Evolutionary conservation across 495 filamentous ascomycete genomes (phyloP).

Genomic region (Echria macrotheca): DNA sequence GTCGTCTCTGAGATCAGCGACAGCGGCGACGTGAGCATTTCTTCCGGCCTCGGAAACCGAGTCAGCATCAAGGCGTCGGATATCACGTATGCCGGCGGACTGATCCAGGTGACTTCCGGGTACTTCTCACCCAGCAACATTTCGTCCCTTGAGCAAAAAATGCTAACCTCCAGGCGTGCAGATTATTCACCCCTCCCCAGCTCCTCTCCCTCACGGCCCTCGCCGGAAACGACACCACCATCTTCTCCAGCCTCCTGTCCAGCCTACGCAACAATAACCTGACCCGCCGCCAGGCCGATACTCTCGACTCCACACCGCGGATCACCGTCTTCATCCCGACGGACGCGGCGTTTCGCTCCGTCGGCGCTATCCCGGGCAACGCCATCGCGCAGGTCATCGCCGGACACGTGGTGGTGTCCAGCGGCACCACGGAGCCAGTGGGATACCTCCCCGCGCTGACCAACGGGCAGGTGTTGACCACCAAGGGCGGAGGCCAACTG

Average conservation of each 20-base stretch:
- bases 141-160: too few species aligned
- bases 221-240: not conserved
- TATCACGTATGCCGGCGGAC: constrained; percentile 26
- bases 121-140: too few species aligned
- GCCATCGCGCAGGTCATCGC: constrained; percentile 12
- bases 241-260: not conserved
- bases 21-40: constrained; percentile 8
- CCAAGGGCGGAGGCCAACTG: constrained; percentile 23
- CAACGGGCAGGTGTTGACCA: constrained; percentile 27
- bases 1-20: constrained; percentile 1
- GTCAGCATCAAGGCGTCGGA: constrained; percentile 28
- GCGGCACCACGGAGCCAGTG: constrained; percentile 6
- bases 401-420: constrained; percentile 26
- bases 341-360: constrained; percentile 18
- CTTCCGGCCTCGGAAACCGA: constrained; percentile 28
- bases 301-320: constrained; percentile 21
- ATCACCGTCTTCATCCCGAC: constrained; percentile 24
- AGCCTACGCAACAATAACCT: constrained; percentile 2
- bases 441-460: constrained; percentile 29
- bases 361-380: constrained; percentile 7
- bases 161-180: too few species aligned
- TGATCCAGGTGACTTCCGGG: constrained; percentile 29
- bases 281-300: not conserved
- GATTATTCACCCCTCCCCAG: constrained; percentile 1
- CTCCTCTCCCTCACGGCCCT: not conserved